These are phyloP conservation scores for Parathielavia appendiculata DNA, from an alignment of 495 filamentous ascomycete genomes.

Conservation along the genomic window DNA sequence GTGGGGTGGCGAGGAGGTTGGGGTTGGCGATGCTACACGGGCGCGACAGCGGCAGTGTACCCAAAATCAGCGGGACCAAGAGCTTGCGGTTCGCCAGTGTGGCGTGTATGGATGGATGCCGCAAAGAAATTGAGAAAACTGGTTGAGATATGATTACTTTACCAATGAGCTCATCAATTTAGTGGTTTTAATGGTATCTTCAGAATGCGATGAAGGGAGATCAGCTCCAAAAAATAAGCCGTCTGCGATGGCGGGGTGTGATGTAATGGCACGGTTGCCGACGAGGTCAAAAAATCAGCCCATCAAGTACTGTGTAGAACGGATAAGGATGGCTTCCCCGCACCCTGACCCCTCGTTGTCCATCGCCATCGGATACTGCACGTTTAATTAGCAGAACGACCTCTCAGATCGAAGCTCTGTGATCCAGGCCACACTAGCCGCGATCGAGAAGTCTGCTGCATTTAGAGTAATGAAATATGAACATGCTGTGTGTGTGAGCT, in stretches of 20 bases:
- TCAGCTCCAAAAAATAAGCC: neutral
- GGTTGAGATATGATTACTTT: too few relatives aligned
- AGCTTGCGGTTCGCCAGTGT: conserved; percentile 9
- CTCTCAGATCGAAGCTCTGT: neutral
- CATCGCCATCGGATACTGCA: too few relatives aligned
- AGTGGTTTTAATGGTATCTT: neutral
- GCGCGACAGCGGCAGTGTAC: conserved; percentile 3
- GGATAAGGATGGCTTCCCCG: neutral
- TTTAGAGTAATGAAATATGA: neutral
- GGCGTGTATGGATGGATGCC: neutral
- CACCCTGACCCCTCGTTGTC: neutral
- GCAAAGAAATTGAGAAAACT: neutral
- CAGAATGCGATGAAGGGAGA: neutral
- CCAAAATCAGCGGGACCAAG: neutral
- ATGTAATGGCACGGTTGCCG: conserved; percentile 6
- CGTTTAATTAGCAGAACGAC: too few relatives aligned
- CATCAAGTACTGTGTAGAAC: neutral
- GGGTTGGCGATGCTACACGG: neutral
- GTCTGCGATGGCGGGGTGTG: conserved; percentile 20
- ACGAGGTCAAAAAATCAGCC: neutral
- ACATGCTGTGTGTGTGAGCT: neutral
- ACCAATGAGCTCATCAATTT: neutral
- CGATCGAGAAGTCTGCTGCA: neutral
- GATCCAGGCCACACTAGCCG: too few relatives aligned
- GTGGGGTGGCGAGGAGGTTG: neutral